A percentile compares a stretch with the other conserved stretches of the same genome.
Evolutionary conservation across 352 stramenopile genomes (phyloP).

Genomic region (Lagenidium sp.): DNA sequence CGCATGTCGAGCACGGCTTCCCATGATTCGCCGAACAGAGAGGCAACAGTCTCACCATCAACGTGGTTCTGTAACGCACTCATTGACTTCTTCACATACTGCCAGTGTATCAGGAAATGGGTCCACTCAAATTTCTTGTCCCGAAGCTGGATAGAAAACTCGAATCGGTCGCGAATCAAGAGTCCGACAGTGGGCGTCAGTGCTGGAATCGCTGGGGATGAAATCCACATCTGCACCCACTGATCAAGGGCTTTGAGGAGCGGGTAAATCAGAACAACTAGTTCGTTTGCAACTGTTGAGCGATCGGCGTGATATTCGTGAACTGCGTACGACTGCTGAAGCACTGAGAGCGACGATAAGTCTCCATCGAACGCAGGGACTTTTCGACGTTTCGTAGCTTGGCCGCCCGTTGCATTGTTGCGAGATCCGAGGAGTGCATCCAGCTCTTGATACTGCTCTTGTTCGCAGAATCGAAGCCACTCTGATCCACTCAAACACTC

Average conservation of each 20-base stretch:
- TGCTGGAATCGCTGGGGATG: no score
- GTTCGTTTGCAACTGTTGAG: slow-evolving; percentile 58
- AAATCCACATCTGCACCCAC: no score
- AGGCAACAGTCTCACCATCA: neutral
- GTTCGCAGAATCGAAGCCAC: slow-evolving; percentile 65
- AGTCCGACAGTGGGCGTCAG: no score
- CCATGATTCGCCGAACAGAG: slow-evolving; percentile 14
- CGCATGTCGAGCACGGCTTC: slow-evolving; percentile 53
- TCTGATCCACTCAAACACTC: slow-evolving; percentile 48
- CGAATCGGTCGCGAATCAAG: slow-evolving; percentile 49
- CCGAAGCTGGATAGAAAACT: slow-evolving; percentile 73
- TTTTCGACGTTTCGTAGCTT: no score
- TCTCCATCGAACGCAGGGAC: slow-evolving; percentile 23
- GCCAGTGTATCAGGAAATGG: slow-evolving; percentile 79
- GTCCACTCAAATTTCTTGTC: slow-evolving; percentile 54
- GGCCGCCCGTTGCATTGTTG: no score
- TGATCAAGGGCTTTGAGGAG: slow-evolving; percentile 52
- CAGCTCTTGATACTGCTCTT: slow-evolving; percentile 61
- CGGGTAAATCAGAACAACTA: slow-evolving; percentile 65
- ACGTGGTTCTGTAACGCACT: no score
- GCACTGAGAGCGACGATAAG: slow-evolving; percentile 38
- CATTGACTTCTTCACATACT: slow-evolving; percentile 64
- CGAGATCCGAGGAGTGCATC: no score
- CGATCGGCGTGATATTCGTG: slow-evolving; percentile 67
- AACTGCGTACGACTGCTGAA: slow-evolving; percentile 81